A percentile compares a stretch with the other conserved stretches of the same genome.
phyloP scores from a whole-genome alignment of 345 rosid species.

The Xanthoceras sorbifolium region DNA sequence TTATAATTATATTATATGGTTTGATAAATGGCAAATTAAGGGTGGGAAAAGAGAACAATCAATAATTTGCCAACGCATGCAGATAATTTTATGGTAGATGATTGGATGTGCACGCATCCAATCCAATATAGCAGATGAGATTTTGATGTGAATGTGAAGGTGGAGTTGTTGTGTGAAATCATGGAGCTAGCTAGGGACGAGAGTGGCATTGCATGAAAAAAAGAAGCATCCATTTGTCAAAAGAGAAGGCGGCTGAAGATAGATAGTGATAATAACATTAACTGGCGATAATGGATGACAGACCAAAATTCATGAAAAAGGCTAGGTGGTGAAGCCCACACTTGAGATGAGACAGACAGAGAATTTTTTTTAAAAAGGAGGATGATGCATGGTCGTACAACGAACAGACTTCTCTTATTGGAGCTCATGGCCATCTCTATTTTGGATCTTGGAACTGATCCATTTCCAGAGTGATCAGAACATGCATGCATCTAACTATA shows the following conservation, averaged over 20 bases:
- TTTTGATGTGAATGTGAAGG: background rate
- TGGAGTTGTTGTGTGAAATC: background rate
- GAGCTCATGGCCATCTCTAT: no score
- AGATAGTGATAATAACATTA: background rate
- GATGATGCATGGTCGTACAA: no score
- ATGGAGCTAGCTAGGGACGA: background rate
- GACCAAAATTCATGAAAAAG: background rate
- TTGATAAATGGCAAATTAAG: no score
- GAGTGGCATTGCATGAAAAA: background rate
- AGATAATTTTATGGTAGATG: no score
- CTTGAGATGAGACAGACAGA: no score
- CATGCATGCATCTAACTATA: no score
- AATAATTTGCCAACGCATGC: no score
- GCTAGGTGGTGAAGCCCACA: background rate
- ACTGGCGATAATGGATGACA: conserved; percentile 26
- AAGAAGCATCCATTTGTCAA: background rate
- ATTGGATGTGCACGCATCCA: background rate
- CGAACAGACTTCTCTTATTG: no score
- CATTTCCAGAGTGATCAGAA: no score
- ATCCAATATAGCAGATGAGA: background rate
- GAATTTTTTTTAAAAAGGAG: no score
- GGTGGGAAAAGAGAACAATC: background rate
- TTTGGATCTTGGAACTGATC: no score
- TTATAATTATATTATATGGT: no score
- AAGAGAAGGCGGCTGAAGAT: conserved; percentile 20